Percentiles rank a stretch among this genome's conserved stretches.
Evolutionary conservation across 495 filamentous ascomycete species (phyloP).

Genomic region (Annulohypoxylon stygium): DNA sequence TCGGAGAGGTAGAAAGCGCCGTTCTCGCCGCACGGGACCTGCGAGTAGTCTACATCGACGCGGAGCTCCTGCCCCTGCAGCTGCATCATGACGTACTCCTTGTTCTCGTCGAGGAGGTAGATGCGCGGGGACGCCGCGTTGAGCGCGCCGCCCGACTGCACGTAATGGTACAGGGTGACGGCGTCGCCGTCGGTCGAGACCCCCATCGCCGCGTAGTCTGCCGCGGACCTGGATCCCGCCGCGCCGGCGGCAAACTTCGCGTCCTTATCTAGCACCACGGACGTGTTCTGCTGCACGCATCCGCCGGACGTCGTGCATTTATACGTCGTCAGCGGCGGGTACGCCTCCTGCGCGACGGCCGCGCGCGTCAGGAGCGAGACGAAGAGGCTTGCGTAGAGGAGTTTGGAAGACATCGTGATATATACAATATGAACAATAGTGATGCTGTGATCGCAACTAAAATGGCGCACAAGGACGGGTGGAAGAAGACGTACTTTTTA

Average conservation of each 20-base stretch:
- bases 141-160: slow-evolving; percentile 46
- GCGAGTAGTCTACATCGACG: slow-evolving; percentile 70
- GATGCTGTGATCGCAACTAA: slow-evolving; percentile 18
- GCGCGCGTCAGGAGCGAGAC: slow-evolving; percentile 36
- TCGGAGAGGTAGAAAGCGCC: slow-evolving; percentile 70
- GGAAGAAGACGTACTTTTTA: slow-evolving; percentile 24
- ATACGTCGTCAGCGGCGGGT: slow-evolving; percentile 56
- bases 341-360: slow-evolving; percentile 47
- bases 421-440: slow-evolving; percentile 1
- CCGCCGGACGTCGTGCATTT: slow-evolving; percentile 56
- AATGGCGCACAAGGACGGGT: slow-evolving; percentile 26
- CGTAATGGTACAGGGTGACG: slow-evolving; percentile 48
- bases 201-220: slow-evolving; percentile 46
- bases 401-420: slow-evolving; percentile 46
- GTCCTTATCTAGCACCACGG: slow-evolving; percentile 57
- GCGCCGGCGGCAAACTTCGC: slow-evolving; percentile 42
- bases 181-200: slow-evolving; percentile 44
- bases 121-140: slow-evolving; percentile 61
- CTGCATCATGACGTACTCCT: slow-evolving; percentile 67
- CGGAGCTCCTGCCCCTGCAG: slow-evolving; percentile 68
- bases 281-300: slow-evolving; percentile 56
- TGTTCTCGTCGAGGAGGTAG: slow-evolving; percentile 64
- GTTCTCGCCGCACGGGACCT: slow-evolving; percentile 70
- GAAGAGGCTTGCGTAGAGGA: slow-evolving; percentile 39
- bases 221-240: slow-evolving; percentile 41